phyloP scores from a whole-genome alignment of 2,329 filamentous ascomycete species.

The Xylariaceae sp. region DNA sequence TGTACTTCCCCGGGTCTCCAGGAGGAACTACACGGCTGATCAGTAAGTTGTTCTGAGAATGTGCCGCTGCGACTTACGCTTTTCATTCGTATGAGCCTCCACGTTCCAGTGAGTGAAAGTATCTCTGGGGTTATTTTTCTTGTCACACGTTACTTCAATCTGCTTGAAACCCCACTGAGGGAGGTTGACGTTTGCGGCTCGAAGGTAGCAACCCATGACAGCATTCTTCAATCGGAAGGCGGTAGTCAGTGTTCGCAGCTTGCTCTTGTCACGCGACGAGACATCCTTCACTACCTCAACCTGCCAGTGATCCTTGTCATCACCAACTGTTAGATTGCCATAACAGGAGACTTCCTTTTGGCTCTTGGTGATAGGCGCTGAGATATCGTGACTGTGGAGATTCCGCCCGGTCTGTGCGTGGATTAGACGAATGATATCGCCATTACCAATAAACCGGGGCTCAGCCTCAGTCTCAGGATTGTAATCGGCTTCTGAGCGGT shows the following conservation, averaged over 20 bases:
- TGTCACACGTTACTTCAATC: constrained; percentile 95
- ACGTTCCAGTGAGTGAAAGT: constrained; percentile 99
- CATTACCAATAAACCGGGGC: constrained; percentile 78
- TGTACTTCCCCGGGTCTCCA: constrained; percentile 88
- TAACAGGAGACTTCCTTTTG: constrained; percentile 95
- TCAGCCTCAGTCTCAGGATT: constrained; percentile 70
- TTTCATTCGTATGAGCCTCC: constrained; percentile 92
- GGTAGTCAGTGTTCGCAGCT: constrained; percentile 88
- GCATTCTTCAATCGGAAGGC: constrained; percentile 87
- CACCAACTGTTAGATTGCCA: constrained; percentile 92
- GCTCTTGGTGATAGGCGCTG: constrained; percentile 86
- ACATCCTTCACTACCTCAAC: constrained; percentile 92
- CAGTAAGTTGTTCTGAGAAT: constrained; percentile 10
- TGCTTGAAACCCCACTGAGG: constrained; percentile 99
- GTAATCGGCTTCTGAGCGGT: constrained; percentile 76
- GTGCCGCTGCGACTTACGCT: constrained; percentile 66
- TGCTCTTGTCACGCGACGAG: constrained; percentile 82
- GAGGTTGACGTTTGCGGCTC: constrained; percentile 93
- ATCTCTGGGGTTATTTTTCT: constrained; percentile 89
- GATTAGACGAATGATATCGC: constrained; percentile 81
- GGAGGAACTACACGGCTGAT: constrained; percentile 69
- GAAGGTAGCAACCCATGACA: constrained; percentile 86
- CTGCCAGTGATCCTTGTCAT: constrained; percentile 97
- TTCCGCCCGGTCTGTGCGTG: constrained; percentile 97
- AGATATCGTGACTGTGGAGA: constrained; percentile 89